Evolutionary conservation across 768 basidiomycete genomes (phyloP).

Genomic region (Mycena venus): DNA sequence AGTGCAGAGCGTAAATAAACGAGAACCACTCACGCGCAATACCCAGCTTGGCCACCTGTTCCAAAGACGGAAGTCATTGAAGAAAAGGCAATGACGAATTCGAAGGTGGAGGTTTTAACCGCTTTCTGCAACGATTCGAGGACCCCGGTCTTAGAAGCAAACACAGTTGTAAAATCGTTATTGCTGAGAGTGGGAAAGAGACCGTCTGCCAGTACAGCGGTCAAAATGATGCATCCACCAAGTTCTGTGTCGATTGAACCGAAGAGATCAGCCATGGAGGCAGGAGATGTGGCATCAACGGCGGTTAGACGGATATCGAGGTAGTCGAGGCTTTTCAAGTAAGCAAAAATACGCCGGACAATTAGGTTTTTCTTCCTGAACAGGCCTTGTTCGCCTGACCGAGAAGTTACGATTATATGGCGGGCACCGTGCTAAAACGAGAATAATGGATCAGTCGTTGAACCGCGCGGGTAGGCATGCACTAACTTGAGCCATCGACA

Average conservation of each 20-base stretch:
- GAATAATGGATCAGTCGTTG: neutral
- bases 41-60: constrained; percentile 53
- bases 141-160: constrained; percentile 45
- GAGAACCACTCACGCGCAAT: constrained; percentile 42
- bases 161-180: constrained; percentile 43
- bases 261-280: constrained; percentile 38
- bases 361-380: constrained; percentile 36
- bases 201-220: constrained; percentile 47
- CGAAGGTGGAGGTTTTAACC: constrained; percentile 41
- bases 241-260: constrained; percentile 35
- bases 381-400: constrained; percentile 44
- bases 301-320: constrained; percentile 44
- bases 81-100: constrained; percentile 53
- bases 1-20: neutral
- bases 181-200: constrained; percentile 45
- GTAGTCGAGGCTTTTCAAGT: constrained; percentile 41
- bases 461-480: neutral
- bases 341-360: constrained; percentile 41
- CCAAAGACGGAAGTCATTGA: constrained; percentile 50
- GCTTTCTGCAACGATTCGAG: constrained; percentile 42
- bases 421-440: constrained; percentile 51
- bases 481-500: neutral
- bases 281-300: constrained; percentile 44
- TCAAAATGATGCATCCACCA: constrained; percentile 49
- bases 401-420: constrained; percentile 52